A percentile compares a stretch with the other conserved stretches of the same genome.
These are phyloP conservation scores for Sugiyamaella qingdaonensis DNA, from an alignment of 805 yeast genomes.

Conservation along the genomic window DNA sequence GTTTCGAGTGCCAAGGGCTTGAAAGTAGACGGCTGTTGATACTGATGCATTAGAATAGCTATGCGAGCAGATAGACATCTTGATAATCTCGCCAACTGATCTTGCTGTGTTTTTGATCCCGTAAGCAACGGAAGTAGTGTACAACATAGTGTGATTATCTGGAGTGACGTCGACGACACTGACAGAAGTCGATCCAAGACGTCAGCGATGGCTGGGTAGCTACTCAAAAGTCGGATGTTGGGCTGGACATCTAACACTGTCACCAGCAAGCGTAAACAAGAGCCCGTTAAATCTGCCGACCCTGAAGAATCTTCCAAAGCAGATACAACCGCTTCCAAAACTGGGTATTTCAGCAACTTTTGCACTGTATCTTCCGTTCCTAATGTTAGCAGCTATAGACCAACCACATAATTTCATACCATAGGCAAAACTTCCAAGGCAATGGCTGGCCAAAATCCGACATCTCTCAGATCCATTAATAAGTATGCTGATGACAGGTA, in stretches of 20 bases:
- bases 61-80: conserved; percentile 18
- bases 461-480: conserved; percentile 16
- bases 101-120: background rate
- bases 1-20: conserved; percentile 15
- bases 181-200: conserved; percentile 13
- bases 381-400: background rate
- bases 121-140: conserved; percentile 14
- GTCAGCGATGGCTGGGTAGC: conserved; percentile 16
- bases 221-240: conserved; percentile 10
- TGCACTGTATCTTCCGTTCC: conserved; percentile 13
- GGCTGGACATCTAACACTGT: conserved; percentile 18
- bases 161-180: conserved; percentile 12
- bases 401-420: conserved; percentile 19
- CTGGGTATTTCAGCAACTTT: conserved; percentile 17
- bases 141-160: conserved; percentile 17
- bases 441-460: background rate
- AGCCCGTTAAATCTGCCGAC: conserved; percentile 11
- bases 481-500: conserved; percentile 24
- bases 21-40: background rate
- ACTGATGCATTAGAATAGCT: conserved; percentile 15
- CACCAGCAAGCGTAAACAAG: conserved; percentile 17
- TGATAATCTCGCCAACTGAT: conserved; percentile 12
- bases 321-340: conserved; percentile 13
- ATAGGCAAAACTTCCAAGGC: conserved; percentile 30
- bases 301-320: background rate